phyloP scores from a whole-genome alignment of 2,329 filamentous ascomycete genomes.

The Apiospora phragmitis region DNA sequence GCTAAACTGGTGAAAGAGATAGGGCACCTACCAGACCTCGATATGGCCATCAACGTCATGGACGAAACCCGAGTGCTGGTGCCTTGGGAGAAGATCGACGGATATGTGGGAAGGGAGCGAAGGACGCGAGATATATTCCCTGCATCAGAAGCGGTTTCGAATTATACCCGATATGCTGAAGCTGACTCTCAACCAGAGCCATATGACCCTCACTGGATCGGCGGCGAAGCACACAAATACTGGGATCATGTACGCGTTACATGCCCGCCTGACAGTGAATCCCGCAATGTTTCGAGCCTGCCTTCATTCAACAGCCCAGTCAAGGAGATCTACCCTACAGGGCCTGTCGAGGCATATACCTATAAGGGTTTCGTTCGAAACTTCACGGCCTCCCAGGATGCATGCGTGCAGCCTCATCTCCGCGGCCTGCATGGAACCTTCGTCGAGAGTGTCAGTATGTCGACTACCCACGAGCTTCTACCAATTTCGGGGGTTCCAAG shows the following conservation, averaged over 20 bases:
- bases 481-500: conserved; percentile 66
- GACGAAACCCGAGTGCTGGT: conserved; percentile 65
- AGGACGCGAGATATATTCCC: conserved; percentile 43
- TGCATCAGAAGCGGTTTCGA: conserved; percentile 43
- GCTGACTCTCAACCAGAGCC: conserved; percentile 36
- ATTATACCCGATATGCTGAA: conserved; percentile 41
- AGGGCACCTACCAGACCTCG: conserved; percentile 60
- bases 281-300: conserved; percentile 35
- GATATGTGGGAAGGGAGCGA: conserved; percentile 49
- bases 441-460: conserved; percentile 52
- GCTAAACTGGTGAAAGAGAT: conserved; percentile 52
- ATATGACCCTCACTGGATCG: conserved; percentile 50
- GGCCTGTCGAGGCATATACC: conserved; percentile 36
- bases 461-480: conserved; percentile 54
- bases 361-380: conserved; percentile 54
- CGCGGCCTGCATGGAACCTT: conserved; percentile 57
- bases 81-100: conserved; percentile 57
- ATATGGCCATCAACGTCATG: conserved; percentile 66
- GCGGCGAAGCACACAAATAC: conserved; percentile 45
- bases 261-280: conserved; percentile 56
- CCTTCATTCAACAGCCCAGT: conserved; percentile 22
- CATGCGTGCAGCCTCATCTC: conserved; percentile 58
- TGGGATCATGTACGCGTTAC: conserved; percentile 58
- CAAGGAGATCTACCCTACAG: conserved; percentile 29
- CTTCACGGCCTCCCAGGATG: conserved; percentile 58